Evolutionary conservation across 1,139 yeast genomes (phyloP), one percentile per base, ranked within the genome.

Genomic region (Pichia cactophila): DNA sequence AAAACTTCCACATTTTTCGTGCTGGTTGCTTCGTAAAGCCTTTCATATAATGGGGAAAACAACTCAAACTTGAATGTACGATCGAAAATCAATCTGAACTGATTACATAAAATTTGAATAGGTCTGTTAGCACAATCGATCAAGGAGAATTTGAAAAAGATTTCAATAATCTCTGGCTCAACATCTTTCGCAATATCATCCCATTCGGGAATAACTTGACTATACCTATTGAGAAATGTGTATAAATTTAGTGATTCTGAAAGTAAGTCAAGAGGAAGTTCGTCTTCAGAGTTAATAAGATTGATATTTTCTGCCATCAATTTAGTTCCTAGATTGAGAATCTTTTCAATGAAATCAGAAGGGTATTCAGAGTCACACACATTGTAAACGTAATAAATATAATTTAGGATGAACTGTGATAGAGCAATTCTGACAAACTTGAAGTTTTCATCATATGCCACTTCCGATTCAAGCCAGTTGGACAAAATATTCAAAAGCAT

Each of bases 391-490:
- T 69, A 53, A 26, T 46, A 58, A 36, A 61, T 47, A 43, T 61
- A 65, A 1, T 47, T 44, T 37, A 49, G 55, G 36, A 82, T 69
- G 48, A 85, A 73, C 44, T 72, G 72, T 10, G 81, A 63, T 31
- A 84, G 58, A 43, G 74, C 78, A 28, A 79, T 63, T 59, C 94
- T 72, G 43, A 81, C 62, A 5, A 69, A 62, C 16, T 69, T 58
- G 54, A 83, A 85, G 10, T 68, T 73, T 0, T 69, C 66, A 29
- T 82, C 88, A 62, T 78, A 84, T 1, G 85, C 79, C 42, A 73
- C 59, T 31, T 80, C 86, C 20, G 81, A 72, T 36, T 81, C 86
- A 29, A 83, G 61, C 86, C 87, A 83, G 29, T 65, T 64, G 6
- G 68, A 62, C 4, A 86, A 58, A 16, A 77, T 74, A 41, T 70